Base-by-base conservation (phyloP, 2,329 filamentous ascomycete species). In the Phaeosphaeria sp. region DNA sequence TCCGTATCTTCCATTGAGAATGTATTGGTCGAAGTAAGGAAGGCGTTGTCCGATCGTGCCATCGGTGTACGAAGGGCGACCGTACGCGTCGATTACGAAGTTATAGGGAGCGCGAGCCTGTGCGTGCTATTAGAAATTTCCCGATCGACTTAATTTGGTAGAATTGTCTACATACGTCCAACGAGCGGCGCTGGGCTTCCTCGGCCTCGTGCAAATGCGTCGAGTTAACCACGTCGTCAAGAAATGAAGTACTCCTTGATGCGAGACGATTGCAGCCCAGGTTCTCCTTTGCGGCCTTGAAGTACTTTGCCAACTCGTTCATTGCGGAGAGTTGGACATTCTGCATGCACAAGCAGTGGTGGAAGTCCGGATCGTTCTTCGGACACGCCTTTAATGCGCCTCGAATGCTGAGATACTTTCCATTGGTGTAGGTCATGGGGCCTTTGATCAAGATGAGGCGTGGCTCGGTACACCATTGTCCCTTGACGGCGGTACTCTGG, bases 1-100 rank as follows among this genome's bases (percentile, higher is more conserved):
- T 39, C 36, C 36, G 20, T 30, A 30, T 18, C 18, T 33, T 23
- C 36, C 27, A 13, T 50, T 41, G 27, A 22, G 41, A n/a, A 50
- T 50, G 47, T 50, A 50, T 39, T 50, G 47, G 17, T 50, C 47
- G 18, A 21, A 50, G 47, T 50, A 50, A n/a, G 47, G 47, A 17
- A 50, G 47, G n/a, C 27, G 27, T 36, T 50, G 36, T 6, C 47
- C 47, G 27, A 41, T 39, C 15, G 21, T 17, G 30, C 30, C 30
- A 6, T 50, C 10, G 6, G 30, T 33, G 18, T 50, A 50, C n/a
- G 22, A 25, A 1, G 47, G 47, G 13, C 30, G 47, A 4, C 47
- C 47, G 5, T 23, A 50, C 10, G 17, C 18, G 23, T 50, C 47
- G 30, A 50, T 39, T 2, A 20, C 15, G 30, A 50, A 50, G 13